Percentiles rank a stretch among this genome's conserved stretches.
These are phyloP conservation scores for Xylariaceae sp. DNA, from an alignment of 2,329 filamentous ascomycete genomes.

Conservation along the genomic window DNA sequence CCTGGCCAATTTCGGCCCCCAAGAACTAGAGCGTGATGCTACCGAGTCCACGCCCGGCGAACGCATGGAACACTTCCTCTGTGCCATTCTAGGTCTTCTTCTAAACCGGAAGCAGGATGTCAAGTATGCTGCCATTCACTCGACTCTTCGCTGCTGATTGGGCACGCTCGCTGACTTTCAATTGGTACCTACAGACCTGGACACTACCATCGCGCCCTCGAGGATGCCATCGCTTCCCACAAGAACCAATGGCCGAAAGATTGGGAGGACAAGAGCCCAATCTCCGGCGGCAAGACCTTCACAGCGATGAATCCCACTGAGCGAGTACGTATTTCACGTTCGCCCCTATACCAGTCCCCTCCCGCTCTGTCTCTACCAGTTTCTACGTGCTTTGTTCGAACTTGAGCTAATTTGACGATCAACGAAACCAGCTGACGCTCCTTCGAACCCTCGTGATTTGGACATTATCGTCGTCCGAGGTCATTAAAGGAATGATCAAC, in stretches of 20 bases:
- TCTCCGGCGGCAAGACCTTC: conserved; percentile 77
- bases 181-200: conserved; percentile 59
- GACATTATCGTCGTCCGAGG: conserved; percentile 84
- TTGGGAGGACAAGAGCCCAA: conserved; percentile 80
- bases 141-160: not conserved
- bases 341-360: not conserved
- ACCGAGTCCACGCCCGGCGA: conserved; percentile 74
- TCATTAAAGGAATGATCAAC: conserved; percentile 74
- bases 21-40: conserved; percentile 88
- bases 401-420: conserved; percentile 17
- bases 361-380: not conserved
- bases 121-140: conserved; percentile 63
- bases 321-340: conserved; percentile 55
- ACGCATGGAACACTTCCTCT: conserved; percentile 81
- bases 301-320: conserved; percentile 75
- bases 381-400: not conserved
- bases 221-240: conserved; percentile 84
- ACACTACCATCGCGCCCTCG: conserved; percentile 87
- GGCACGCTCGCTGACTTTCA: conserved; percentile 21
- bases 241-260: conserved; percentile 80
- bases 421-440: conserved; percentile 63
- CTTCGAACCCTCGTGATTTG: conserved; percentile 81
- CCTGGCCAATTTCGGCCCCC: conserved; percentile 83
- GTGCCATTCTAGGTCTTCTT: conserved; percentile 79
- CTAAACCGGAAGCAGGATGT: conserved; percentile 98